A percentile compares a stretch with the other conserved stretches of the same genome.
phyloP scores from a whole-genome alignment of 805 yeast genomes.

The Sungouiozyma ichnusensis region DNA sequence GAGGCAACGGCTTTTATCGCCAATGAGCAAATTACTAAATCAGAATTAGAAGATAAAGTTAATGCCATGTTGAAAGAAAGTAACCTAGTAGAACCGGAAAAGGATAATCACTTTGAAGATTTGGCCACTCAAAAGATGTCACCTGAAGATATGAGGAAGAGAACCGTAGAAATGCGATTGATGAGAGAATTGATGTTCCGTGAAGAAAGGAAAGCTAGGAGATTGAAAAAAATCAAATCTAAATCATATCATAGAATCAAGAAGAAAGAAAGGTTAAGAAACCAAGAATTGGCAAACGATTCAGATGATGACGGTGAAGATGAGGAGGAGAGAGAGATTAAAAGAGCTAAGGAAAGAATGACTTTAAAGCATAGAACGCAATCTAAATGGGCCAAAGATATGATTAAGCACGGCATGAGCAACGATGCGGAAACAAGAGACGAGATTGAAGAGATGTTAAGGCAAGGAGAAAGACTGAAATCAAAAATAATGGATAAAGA shows the following conservation, averaged over 20 bases:
- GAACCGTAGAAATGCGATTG: constrained; percentile 72
- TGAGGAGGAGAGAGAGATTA: constrained; percentile 55
- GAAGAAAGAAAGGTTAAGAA: constrained; percentile 70
- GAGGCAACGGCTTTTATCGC: constrained; percentile 48
- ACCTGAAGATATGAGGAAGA: constrained; percentile 63
- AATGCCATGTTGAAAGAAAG: constrained; percentile 52
- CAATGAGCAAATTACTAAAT: constrained; percentile 34
- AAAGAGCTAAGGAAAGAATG: constrained; percentile 89
- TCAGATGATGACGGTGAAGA: constrained; percentile 40
- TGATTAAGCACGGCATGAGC: constrained; percentile 82
- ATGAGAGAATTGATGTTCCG: constrained; percentile 96
- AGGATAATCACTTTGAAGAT: constrained; percentile 79
- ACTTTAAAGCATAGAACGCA: constrained; percentile 79
- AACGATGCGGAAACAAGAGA: constrained; percentile 76
- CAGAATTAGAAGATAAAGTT: constrained; percentile 60
- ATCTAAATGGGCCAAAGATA: constrained; percentile 80
- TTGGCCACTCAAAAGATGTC: constrained; percentile 72
- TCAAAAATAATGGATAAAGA: constrained; percentile 59
- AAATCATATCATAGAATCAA: constrained; percentile 78
- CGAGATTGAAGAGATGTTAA: constrained; percentile 89
- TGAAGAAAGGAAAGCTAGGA: constrained; percentile 81
- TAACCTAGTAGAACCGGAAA: constrained; percentile 56
- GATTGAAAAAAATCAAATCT: constrained; percentile 90
- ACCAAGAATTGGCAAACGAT: constrained; percentile 46
- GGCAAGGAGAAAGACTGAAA: constrained; percentile 72